Percentiles rank a stretch among this genome's conserved stretches.
Evolutionary conservation across 179 eudicot genomes (phyloP).

Genomic region (Spinacia oleracea): DNA sequence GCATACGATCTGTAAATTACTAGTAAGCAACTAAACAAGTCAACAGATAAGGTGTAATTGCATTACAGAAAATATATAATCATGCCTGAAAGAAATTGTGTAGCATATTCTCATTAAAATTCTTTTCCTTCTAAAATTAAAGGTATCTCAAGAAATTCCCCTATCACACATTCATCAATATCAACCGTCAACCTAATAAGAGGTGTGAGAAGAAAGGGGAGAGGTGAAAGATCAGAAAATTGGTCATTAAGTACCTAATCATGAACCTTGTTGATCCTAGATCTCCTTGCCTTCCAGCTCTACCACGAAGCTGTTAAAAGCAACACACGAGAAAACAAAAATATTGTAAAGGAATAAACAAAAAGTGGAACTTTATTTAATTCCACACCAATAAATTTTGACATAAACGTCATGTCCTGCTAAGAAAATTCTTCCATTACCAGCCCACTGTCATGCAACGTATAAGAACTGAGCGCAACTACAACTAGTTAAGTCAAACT

Average conservation of each 20-base stretch:
- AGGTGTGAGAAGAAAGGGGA: not conserved
- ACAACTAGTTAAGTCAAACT: not conserved
- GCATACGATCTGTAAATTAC: too few species aligned
- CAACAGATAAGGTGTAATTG: not conserved
- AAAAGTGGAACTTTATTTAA: not conserved
- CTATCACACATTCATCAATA: not conserved
- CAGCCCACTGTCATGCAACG: not conserved
- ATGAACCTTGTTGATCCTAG: slow-evolving; percentile 98
- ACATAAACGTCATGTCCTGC: not conserved
- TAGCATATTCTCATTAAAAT: not conserved
- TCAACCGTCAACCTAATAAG: not conserved
- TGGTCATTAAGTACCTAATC: slow-evolving; percentile 63
- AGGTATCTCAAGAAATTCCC: not conserved
- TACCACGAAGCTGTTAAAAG: slow-evolving; percentile 84
- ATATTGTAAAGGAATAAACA: not conserved
- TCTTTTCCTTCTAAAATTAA: not conserved
- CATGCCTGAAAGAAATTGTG: not conserved
- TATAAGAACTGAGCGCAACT: not conserved
- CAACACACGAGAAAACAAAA: slow-evolving; percentile 10
- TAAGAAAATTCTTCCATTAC: not conserved
- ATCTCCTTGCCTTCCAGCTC: slow-evolving; percentile 99
- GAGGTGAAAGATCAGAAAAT: not conserved
- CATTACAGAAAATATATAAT: not conserved
- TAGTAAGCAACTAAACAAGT: too few species aligned
- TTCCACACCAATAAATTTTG: not conserved